Percentiles rank a stretch among this genome's conserved stretches.
phyloP scores from a whole-genome alignment of 495 filamentous ascomycete genomes.

The Penicillium longicatenatum region DNA sequence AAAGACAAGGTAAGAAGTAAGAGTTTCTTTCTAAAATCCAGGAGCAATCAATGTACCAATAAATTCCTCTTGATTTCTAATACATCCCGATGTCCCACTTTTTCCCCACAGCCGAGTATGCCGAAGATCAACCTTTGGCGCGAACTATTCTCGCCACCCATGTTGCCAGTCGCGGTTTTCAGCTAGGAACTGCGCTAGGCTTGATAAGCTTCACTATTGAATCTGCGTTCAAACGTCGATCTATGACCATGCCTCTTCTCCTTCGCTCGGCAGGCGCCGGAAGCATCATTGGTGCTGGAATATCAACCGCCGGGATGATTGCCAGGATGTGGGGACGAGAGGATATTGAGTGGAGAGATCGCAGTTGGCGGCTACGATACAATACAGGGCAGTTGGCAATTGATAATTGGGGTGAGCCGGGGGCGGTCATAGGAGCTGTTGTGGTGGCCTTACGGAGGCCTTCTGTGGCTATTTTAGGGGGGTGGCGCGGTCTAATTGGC shows the following conservation, averaged over 20 bases:
- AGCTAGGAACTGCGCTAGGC: constrained; percentile 49
- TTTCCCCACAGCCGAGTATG: constrained; percentile 55
- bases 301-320: constrained; percentile 36
- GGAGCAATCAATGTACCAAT: neutral
- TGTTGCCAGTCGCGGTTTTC: constrained; percentile 56
- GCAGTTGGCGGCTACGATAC: constrained; percentile 58
- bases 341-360: constrained; percentile 64
- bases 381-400: constrained; percentile 53
- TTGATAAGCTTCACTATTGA: constrained; percentile 23
- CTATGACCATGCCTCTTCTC: constrained; percentile 23
- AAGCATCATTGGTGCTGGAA: constrained; percentile 24
- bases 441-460: constrained; percentile 20
- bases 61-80: constrained; percentile 1
- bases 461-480: constrained; percentile 4
- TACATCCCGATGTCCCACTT: constrained; percentile 46
- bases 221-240: constrained; percentile 12
- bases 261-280: constrained; percentile 40
- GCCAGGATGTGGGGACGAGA: constrained; percentile 55
- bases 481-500: constrained; percentile 36
- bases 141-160: constrained; percentile 57
- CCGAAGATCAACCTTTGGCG: constrained; percentile 60
- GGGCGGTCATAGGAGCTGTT: constrained; percentile 35
- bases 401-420: constrained; percentile 52
- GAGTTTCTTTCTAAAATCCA: neutral
- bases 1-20: neutral